phyloP scores from a whole-genome alignment of 306 rosid species.

The Prunus salicina region DNA sequence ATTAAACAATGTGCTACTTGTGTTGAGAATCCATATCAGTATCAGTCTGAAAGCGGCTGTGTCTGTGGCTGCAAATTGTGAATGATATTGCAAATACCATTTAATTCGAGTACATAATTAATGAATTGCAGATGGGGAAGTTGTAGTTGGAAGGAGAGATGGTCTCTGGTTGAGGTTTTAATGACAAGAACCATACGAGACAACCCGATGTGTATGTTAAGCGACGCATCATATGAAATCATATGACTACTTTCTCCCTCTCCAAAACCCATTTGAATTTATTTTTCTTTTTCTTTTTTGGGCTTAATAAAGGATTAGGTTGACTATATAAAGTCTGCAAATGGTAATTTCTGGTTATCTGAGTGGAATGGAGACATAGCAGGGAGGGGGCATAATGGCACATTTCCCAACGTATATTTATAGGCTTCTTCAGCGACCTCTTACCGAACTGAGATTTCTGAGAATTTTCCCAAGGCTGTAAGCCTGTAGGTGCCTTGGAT shows the following conservation, averaged over 20 bases:
- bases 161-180: not conserved
- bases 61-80: not conserved
- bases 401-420: not conserved
- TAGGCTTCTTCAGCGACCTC: not conserved
- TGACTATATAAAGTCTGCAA: no score
- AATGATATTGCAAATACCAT: slow-evolving; percentile 5
- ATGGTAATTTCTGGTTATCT: no score
- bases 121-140: slow-evolving; percentile 17
- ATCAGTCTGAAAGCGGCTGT: not conserved
- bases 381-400: not conserved
- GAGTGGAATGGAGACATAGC: no score
- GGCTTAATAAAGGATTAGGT: no score
- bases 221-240: not conserved
- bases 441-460: not conserved
- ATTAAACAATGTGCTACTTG: not conserved
- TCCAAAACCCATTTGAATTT: no score
- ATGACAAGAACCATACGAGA: not conserved
- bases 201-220: not conserved
- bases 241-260: no score
- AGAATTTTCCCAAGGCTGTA: not conserved
- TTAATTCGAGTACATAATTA: slow-evolving; percentile 6
- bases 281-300: no score
- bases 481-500: not conserved
- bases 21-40: no score
- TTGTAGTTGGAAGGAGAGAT: slow-evolving; percentile 5